Evolutionary conservation across 495 filamentous ascomycete genomes (phyloP).

Genomic region (Trichoderma parareesei): DNA sequence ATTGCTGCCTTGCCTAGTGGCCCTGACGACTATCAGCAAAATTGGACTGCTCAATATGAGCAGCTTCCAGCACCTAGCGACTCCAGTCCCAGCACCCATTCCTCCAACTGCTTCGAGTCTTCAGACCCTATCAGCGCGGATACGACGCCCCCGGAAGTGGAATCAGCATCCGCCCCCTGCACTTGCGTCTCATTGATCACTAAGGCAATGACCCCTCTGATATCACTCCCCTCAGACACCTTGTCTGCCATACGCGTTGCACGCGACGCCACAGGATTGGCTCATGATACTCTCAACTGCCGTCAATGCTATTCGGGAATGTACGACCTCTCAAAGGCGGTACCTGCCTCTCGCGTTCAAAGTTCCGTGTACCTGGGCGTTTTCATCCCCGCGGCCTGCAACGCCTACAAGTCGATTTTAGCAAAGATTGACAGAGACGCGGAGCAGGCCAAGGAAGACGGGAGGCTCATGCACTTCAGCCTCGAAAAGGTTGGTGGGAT

Average conservation of each 20-base stretch:
- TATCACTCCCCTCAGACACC: conserved; percentile 33
- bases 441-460: conserved; percentile 22
- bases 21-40: background rate
- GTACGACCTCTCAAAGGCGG: conserved; percentile 14
- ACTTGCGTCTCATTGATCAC: conserved; percentile 34
- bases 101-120: background rate
- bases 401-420: conserved; percentile 46
- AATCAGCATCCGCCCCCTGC: conserved; percentile 18
- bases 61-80: background rate
- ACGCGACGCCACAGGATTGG: conserved; percentile 47
- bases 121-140: background rate
- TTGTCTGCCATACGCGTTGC: conserved; percentile 43
- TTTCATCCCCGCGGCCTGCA: conserved; percentile 52
- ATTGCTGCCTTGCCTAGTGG: background rate
- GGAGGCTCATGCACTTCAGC: conserved; percentile 33
- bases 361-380: conserved; percentile 62
- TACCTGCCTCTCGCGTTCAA: conserved; percentile 41
- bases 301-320: conserved; percentile 43
- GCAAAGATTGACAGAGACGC: conserved; percentile 37
- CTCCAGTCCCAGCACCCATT: background rate
- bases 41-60: background rate
- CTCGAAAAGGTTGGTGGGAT: conserved; percentile 39
- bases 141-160: conserved; percentile 17
- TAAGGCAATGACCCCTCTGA: conserved; percentile 38
- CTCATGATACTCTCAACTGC: conserved; percentile 53